phyloP scores from a whole-genome alignment of 768 basidiomycete species.

The Nidularia sp. region DNA sequence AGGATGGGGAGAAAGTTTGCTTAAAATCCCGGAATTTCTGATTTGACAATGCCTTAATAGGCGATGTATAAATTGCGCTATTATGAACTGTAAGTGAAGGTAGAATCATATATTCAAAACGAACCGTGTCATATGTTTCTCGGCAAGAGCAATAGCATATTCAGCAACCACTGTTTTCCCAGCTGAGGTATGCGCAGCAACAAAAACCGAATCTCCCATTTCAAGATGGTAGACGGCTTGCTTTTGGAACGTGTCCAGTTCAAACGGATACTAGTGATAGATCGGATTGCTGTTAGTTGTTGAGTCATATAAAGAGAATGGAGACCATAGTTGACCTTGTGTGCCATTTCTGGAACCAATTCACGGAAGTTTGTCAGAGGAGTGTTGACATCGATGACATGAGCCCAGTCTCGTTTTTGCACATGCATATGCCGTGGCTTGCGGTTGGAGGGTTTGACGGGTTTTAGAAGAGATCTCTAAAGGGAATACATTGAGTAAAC shows the following conservation, averaged over 20 bases:
- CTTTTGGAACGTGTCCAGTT: constrained; percentile 97
- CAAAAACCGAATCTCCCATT: constrained; percentile 96
- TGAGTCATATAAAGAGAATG: neutral
- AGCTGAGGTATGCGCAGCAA: constrained; percentile 99
- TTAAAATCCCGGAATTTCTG: constrained; percentile 99
- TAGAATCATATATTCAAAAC: constrained; percentile 8
- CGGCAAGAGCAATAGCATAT: constrained; percentile 95
- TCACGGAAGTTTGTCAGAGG: constrained; percentile 86
- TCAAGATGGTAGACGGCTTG: constrained; percentile 98
- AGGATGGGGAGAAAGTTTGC: constrained; percentile 85
- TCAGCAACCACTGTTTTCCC: constrained; percentile 99
- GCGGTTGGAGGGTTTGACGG: constrained; percentile 37
- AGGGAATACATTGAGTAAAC: neutral
- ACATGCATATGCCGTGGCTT: constrained; percentile 39
- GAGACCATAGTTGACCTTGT: constrained; percentile 79
- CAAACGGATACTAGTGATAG: constrained; percentile 84
- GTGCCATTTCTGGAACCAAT: constrained; percentile 95
- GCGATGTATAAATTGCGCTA: constrained; percentile 97
- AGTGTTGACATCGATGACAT: constrained; percentile 90
- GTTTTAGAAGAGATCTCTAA: constrained; percentile 58
- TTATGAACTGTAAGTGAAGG: neutral
- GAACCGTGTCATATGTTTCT: constrained; percentile 98
- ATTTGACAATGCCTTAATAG: constrained; percentile 97
- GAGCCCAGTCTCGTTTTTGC: constrained; percentile 95
- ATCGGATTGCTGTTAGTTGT: too few species aligned